Conservation (phyloP, 441 rosid genomes). For the Mallotus japonicus region DNA sequence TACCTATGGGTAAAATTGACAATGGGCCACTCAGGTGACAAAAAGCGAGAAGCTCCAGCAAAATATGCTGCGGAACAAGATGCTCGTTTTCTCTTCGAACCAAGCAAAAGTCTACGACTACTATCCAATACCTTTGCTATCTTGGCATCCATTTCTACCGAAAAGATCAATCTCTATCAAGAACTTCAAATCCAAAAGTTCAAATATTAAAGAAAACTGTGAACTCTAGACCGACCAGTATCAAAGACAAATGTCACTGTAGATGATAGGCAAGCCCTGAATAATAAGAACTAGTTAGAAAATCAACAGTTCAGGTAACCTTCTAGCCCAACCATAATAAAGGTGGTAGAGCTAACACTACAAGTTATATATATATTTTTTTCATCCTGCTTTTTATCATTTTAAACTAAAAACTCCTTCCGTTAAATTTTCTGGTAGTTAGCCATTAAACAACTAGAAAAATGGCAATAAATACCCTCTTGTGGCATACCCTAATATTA, state of each 20-base stretch:
- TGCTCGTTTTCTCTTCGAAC: slow-evolving; percentile 61
- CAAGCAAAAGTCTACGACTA: slow-evolving; percentile 36
- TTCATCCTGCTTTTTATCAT: no score
- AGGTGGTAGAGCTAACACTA: neutral
- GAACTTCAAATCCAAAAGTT: slow-evolving; percentile 44
- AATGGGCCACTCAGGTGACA: slow-evolving; percentile 35
- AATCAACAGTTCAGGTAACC: neutral
- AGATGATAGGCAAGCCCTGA: slow-evolving; percentile 34
- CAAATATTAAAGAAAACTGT: slow-evolving; percentile 29
- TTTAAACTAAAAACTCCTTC: no score
- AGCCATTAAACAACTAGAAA: no score
- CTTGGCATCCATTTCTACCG: slow-evolving; percentile 61
- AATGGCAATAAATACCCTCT: no score
- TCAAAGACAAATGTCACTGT: slow-evolving; percentile 26
- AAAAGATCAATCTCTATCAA: slow-evolving; percentile 59
- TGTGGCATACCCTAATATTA: no score
- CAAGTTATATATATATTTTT: no score
- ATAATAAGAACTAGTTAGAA: slow-evolving; percentile 18
- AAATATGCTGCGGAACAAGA: slow-evolving; percentile 35
- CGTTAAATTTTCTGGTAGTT: no score
- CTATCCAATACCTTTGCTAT: slow-evolving; percentile 83
- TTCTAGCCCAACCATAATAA: neutral
- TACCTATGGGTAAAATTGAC: slow-evolving; percentile 29
- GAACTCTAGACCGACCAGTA: slow-evolving; percentile 29
- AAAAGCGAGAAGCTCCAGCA: slow-evolving; percentile 42